phyloP scores from a whole-genome alignment of 495 filamentous ascomycete genomes.

The Cryomyces antarcticus region DNA sequence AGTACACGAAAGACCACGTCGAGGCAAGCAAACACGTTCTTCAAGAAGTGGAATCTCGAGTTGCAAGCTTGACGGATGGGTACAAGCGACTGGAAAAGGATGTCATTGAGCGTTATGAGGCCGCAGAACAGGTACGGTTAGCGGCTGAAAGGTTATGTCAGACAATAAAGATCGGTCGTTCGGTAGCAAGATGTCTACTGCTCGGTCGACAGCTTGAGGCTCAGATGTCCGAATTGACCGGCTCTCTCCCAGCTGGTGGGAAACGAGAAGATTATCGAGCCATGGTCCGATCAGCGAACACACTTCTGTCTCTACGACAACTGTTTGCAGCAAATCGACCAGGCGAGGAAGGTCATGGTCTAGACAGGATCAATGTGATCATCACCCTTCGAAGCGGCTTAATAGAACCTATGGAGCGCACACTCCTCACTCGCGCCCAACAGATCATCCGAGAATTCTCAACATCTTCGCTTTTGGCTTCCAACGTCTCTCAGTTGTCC shows the following conservation, averaged over 20 bases:
- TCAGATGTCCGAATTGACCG: constrained; percentile 45
- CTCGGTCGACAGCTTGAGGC: constrained; percentile 74
- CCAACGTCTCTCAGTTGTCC: constrained; percentile 8
- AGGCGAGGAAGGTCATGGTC: constrained; percentile 54
- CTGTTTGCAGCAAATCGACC: constrained; percentile 41
- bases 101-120: constrained; percentile 60
- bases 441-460: constrained; percentile 72
- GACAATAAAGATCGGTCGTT: constrained; percentile 55
- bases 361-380: constrained; percentile 51
- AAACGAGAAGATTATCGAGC: constrained; percentile 48
- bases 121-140: constrained; percentile 54
- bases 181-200: constrained; percentile 53
- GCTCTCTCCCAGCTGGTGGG: constrained; percentile 14
- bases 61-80: constrained; percentile 57
- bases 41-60: constrained; percentile 50
- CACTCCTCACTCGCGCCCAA: constrained; percentile 46
- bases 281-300: constrained; percentile 59
- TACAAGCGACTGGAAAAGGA: constrained; percentile 69
- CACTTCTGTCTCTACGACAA: constrained; percentile 48
- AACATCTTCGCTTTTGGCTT: constrained; percentile 35
- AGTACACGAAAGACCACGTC: constrained; percentile 35
- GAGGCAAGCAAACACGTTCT: constrained; percentile 48
- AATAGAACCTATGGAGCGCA: constrained; percentile 46
- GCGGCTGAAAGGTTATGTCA: constrained; percentile 56
- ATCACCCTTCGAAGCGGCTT: constrained; percentile 45